Conservation (phyloP, 176 grass and related monocot species). For the Phyllostachys edulis region DNA sequence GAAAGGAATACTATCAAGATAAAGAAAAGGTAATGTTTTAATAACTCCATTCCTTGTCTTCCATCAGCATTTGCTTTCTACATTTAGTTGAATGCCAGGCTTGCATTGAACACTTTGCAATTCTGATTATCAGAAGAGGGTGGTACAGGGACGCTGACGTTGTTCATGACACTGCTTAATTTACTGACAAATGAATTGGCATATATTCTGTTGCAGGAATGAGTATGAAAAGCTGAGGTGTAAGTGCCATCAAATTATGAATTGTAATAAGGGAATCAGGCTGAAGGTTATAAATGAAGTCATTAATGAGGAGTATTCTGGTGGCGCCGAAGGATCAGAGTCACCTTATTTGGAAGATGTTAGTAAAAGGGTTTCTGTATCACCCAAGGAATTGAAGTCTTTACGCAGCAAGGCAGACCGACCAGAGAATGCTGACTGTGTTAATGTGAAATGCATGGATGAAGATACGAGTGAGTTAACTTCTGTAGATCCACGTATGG, state of each 20-base stretch:
- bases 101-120: neutral
- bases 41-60: constrained; percentile 3
- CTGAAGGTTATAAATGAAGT: constrained; percentile 58
- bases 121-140: constrained; percentile 8
- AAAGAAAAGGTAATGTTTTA: constrained; percentile 65
- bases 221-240: constrained; percentile 88
- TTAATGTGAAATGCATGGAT: constrained; percentile 28
- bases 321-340: constrained; percentile 32
- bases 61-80: neutral
- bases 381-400: constrained; percentile 47
- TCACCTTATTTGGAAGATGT: constrained; percentile 48
- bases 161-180: neutral
- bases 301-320: constrained; percentile 40
- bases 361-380: constrained; percentile 38
- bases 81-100: neutral
- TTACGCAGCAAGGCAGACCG: constrained; percentile 15
- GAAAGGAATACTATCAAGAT: constrained; percentile 64
- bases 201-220: constrained; percentile 56
- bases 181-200: constrained; percentile 8
- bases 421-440: constrained; percentile 26
- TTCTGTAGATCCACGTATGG: constrained; percentile 37
- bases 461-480: constrained; percentile 54
- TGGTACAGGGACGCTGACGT: neutral
- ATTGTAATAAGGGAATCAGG: constrained; percentile 54
- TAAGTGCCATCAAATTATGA: constrained; percentile 50